Base-by-base conservation (phyloP, 2,329 filamentous ascomycete species). In the Trichoderma atroviride region DNA sequence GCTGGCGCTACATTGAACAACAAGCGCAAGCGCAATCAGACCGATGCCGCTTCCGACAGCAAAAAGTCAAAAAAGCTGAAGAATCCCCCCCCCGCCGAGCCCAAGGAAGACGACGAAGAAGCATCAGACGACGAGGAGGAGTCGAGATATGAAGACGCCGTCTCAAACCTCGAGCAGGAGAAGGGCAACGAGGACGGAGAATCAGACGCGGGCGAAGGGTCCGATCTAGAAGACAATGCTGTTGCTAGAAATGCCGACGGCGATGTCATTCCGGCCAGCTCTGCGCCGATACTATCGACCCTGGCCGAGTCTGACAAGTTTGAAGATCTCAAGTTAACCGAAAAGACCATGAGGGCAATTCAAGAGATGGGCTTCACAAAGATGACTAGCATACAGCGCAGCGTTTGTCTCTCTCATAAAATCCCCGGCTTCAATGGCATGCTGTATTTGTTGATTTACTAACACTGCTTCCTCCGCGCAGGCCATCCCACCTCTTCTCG, bases 311-410 rank as follows among this genome's bases (percentile, higher is more conserved):
- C 90, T 27, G 84, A 90, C 76, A 88, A 89, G 63, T 97, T 97
- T 77, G 82, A 88, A 40, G 91, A 98, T 73, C 84, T 99, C 72
- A 92, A 92, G 67, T 86, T 99, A 13, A 96, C 93, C 1, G 91
- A 94, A 29, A 94, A 92, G 81, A 97, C 94, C 0, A 91, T 94
- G 86, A 89, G 91, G 82, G 94, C 94, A 10, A 94, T 97, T 74
- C 77, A 90, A 69, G 92, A 92, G 72, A 98, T 99, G 95, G 92
- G 92, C 16, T 97, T 98, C 78, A 90, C 92, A 76, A 94, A 87
- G 59, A 97, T 99, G 94, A 98, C 96, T 0, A 92, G 96, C 79
- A 97, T 98, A 74, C 96, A 98, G 81, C 88, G 89, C 75, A 87
- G 92, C 63, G 77, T 79, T 71, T 43, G 77, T 74, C 40, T 24